A percentile compares a stretch with the other conserved stretches of the same genome.
Evolutionary conservation across 2,329 filamentous ascomycete genomes (phyloP).

Genomic region (Catunica adiposa): DNA sequence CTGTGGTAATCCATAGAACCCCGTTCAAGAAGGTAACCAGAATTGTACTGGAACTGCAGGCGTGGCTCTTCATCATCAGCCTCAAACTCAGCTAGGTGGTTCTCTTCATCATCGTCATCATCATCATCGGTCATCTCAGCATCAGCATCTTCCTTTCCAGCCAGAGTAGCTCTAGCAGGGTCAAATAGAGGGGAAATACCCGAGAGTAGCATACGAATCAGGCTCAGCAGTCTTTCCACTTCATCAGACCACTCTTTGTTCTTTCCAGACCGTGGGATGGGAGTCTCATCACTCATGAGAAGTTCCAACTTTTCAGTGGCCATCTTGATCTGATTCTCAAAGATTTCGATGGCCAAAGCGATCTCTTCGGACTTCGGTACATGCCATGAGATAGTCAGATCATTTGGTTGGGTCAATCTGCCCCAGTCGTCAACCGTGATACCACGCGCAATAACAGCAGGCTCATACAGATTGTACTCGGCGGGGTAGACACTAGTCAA

Average conservation of each 20-base stretch:
- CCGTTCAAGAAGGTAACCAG: constrained; percentile 60
- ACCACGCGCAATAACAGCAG: constrained; percentile 52
- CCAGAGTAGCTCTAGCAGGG: constrained; percentile 46
- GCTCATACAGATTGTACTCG: constrained; percentile 77
- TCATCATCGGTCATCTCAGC: constrained; percentile 27
- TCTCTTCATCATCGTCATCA: constrained; percentile 29
- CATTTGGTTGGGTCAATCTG: constrained; percentile 51
- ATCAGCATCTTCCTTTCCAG: constrained; percentile 29
- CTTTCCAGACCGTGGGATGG: constrained; percentile 78
- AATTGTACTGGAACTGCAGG: constrained; percentile 74
- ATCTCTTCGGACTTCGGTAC: constrained; percentile 65
- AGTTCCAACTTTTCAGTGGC: constrained; percentile 59
- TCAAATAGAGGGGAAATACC: constrained; percentile 85
- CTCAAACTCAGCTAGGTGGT: constrained; percentile 39
- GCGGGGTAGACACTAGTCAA: constrained; percentile 86
- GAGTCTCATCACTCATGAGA: constrained; percentile 66
- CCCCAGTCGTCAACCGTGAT: constrained; percentile 74
- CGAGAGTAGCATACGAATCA: constrained; percentile 75
- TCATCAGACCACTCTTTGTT: constrained; percentile 99
- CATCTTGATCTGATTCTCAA: constrained; percentile 63
- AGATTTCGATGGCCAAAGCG: constrained; percentile 75
- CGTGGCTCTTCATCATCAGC: constrained; percentile 68
- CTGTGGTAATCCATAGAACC: constrained; percentile 45
- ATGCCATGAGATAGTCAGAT: constrained; percentile 83
- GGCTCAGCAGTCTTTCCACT: constrained; percentile 73